phyloP scores from a whole-genome alignment of 2,329 filamentous ascomycete genomes.

The Beauveria bassiana region DNA sequence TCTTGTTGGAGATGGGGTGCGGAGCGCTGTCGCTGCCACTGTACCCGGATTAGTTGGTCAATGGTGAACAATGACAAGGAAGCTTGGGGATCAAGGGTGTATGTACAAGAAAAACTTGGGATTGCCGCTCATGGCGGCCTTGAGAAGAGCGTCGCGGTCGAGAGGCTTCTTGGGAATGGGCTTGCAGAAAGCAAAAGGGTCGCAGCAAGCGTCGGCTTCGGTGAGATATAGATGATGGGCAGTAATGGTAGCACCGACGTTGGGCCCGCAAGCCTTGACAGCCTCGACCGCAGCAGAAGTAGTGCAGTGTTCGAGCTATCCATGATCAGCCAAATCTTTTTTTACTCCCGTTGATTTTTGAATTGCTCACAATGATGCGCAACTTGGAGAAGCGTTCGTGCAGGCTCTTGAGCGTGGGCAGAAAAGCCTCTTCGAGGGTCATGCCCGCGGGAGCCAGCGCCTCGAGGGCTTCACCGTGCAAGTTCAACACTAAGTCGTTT shows the following conservation, averaged over 20 bases:
- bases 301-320: slow-evolving; percentile 72
- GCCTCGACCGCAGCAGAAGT: slow-evolving; percentile 73
- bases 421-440: slow-evolving; percentile 51
- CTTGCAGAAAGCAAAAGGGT: slow-evolving; percentile 60
- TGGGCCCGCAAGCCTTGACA: slow-evolving; percentile 67
- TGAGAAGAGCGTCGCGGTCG: slow-evolving; percentile 65
- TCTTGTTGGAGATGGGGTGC: slow-evolving; percentile 55
- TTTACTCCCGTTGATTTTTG: no score
- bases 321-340: neutral
- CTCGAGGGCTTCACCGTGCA: slow-evolving; percentile 78
- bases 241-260: slow-evolving; percentile 74
- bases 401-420: slow-evolving; percentile 69
- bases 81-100: slow-evolving; percentile 20
- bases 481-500: slow-evolving; percentile 74
- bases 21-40: slow-evolving; percentile 56
- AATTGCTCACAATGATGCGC: slow-evolving; percentile 41
- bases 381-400: slow-evolving; percentile 69
- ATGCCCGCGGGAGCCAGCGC: slow-evolving; percentile 38
- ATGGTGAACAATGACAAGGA: no score
- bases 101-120: slow-evolving; percentile 66
- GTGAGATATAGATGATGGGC: slow-evolving; percentile 80
- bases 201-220: slow-evolving; percentile 61
- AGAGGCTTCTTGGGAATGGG: slow-evolving; percentile 66
- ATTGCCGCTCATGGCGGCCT: slow-evolving; percentile 50
- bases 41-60: no score